Base-by-base conservation (phyloP, 176 grass and related monocot genomes). In the Poa annua region DNA sequence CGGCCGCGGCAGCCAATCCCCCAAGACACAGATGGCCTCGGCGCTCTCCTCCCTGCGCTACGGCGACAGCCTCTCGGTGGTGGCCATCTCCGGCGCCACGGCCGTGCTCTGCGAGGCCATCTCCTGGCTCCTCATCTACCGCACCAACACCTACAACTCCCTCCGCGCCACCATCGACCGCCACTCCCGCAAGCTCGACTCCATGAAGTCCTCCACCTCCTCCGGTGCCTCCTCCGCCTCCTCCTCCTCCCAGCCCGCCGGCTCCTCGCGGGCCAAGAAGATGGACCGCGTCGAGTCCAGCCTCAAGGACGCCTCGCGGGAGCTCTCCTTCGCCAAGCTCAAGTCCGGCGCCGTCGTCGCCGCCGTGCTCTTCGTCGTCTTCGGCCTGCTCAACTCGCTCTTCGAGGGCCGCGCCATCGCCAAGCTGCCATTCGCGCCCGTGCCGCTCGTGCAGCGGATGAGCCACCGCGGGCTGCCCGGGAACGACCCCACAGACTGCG, bases 71-170 rank as follows among this genome's bases (percentile, higher is more conserved):
- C 78, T 99, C 53, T 85, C 85, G 56, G 89, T 99, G 83, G 83
- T 99, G 59, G 89, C 75, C 26, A 96, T 96, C 83, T 99, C 93
- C 50, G 78, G 85, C 63, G 84, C 76, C 71, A 96, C 93, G 24
- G 89, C 93, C 55, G 87, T 99, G 67, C 85, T 96, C 66, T 99
- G 93, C 86, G 97, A 99, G 88, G 91, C 88, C 48, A 99, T 99
- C 83, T 99, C 93, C 36, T 94, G 97, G 97, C 74, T 99, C 22
- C 88, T 99, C 75, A 99, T 99, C 93, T 99, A 99, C 88, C 93
- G 97, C 86, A 99, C 97, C 75, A 62, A 91, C 67, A 92, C 89
- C 77, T 99, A 96, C 93, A 96, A 92, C 88, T 94, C 93, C 78
- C 97, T 99, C 74, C 93, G 93, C 72, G 88, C 91, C 81, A 84